Percentiles rank a stretch among this genome's conserved stretches.
Evolutionary conservation across 306 rosid genomes (phyloP).

Genomic region (Trifolium pratense): DNA sequence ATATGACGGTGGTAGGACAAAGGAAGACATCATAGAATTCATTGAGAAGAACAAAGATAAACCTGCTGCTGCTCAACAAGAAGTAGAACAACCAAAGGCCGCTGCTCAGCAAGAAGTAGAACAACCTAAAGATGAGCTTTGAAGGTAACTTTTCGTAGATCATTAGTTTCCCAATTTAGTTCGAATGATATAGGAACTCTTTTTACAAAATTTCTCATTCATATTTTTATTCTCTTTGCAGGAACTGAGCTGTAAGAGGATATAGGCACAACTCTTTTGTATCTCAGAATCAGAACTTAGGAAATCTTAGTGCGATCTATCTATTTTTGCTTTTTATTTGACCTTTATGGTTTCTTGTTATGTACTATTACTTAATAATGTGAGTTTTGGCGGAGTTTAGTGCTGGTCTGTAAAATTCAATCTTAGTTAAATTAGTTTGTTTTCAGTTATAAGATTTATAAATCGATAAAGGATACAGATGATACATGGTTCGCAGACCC

Average conservation of each 20-base stretch:
- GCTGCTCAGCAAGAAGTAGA: slow-evolving; percentile 45
- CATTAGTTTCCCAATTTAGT: slow-evolving; percentile 2
- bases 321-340: slow-evolving; percentile 29
- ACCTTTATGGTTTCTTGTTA: not conserved
- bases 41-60: slow-evolving; percentile 76
- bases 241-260: slow-evolving; percentile 33
- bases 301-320: slow-evolving; percentile 42
- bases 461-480: not conserved
- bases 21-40: slow-evolving; percentile 73
- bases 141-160: slow-evolving; percentile 49
- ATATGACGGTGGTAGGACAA: slow-evolving; percentile 68
- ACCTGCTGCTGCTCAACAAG: slow-evolving; percentile 46
- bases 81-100: slow-evolving; percentile 36
- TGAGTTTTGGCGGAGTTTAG: slow-evolving; percentile 48
- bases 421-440: slow-evolving; percentile 23
- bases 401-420: slow-evolving; percentile 34
- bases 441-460: not conserved
- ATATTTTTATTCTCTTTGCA: slow-evolving; percentile 30
- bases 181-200: not conserved
- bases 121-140: slow-evolving; percentile 80
- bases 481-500: not conserved
- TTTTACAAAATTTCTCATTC: not conserved
- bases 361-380: slow-evolving; percentile 42
- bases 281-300: slow-evolving; percentile 37
- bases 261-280: slow-evolving; percentile 27